Base-by-base conservation (phyloP, 495 filamentous ascomycete genomes). In the Aspergillus steynii region DNA sequence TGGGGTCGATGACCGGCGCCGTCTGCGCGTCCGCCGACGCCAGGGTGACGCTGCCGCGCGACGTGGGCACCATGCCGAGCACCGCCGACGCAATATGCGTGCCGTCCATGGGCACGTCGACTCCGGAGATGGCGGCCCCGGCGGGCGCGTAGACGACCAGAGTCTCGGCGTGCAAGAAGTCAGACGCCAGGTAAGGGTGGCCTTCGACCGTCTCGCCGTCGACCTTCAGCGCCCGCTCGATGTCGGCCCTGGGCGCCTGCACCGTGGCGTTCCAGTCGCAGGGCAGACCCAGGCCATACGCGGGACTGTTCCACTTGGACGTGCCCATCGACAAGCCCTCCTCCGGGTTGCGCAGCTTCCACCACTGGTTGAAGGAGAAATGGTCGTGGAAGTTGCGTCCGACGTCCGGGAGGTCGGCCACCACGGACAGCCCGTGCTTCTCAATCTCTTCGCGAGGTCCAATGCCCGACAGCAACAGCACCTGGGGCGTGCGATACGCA, bases 391-490 rank as follows among this genome's bases (percentile, higher is more conserved):
- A 65, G 53, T 77, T 77, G 50, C 64, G 52, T 10, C 77, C 76
- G 5, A 80, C 74, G 9, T 67, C 67, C 28, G 72, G 74, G 0
- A 64, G 50, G 53, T 76, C 60, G 8, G 66, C 53, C 25, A 66
- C 29, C 12, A 59, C 49, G 1, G 57, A 42, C 28, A 77, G 71
- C 25, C 55, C 61, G 47, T 71, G 70, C 47, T 66, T 50, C 0
- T 59, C n/a, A 0, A 80, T 63, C 27, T 70, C 42, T 6, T 61
- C 55, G 4, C 32, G 49, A 0, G 73, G 65, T 1, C 77, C 77
- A 29, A 80, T 72, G 5, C 76, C 76, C 4, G 73, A 76, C 31
- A 77, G 64, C 65, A 74, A 63, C n/a, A 80, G 69, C 2, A 80
- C 14, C 57, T 76, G 69, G 1, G 76, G 76, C 0, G 75, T 74